These are phyloP conservation scores for Blastocrithidia nonstop DNA, from an alignment of 208 protist genomes.

Conservation along the genomic window DNA sequence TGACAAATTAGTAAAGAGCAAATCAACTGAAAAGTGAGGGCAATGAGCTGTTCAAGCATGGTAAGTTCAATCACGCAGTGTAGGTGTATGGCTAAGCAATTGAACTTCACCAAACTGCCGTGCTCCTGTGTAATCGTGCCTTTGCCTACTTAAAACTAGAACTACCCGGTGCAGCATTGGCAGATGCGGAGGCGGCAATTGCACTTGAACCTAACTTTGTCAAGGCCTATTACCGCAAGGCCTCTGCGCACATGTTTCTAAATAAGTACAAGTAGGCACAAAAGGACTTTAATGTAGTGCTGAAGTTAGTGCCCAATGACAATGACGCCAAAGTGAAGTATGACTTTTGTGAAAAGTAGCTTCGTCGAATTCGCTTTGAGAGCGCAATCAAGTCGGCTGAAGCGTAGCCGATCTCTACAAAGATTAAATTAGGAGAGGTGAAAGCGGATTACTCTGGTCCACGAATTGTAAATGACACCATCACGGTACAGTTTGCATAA, in stretches of 20 bases:
- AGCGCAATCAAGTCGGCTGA: conserved; percentile 88
- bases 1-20: neutral
- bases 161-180: conserved; percentile 82
- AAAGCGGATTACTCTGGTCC: conserved; percentile 53
- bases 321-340: conserved; percentile 82
- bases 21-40: conserved; percentile 52
- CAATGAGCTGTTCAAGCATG: conserved; percentile 73
- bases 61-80: conserved; percentile 84
- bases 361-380: conserved; percentile 88
- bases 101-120: conserved; percentile 51
- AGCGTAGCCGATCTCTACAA: conserved; percentile 36
- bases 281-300: conserved; percentile 81
- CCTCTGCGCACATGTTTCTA: conserved; percentile 86
- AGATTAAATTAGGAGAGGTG: conserved; percentile 59
- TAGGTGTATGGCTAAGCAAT: conserved; percentile 87
- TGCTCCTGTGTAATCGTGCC: conserved; percentile 88
- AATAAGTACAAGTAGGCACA: conserved; percentile 92
- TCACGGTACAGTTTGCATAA: conserved; percentile 71
- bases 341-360: conserved; percentile 88
- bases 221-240: conserved; percentile 97
- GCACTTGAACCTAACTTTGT: conserved; percentile 86
- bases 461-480: conserved; percentile 39
- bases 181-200: conserved; percentile 86
- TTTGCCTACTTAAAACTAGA: conserved; percentile 90
- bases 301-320: conserved; percentile 84